Evolutionary conservation across 2,329 filamentous ascomycete genomes (phyloP), one percentile per base, ranked within the genome.

Genomic region (Huntiella savannae): DNA sequence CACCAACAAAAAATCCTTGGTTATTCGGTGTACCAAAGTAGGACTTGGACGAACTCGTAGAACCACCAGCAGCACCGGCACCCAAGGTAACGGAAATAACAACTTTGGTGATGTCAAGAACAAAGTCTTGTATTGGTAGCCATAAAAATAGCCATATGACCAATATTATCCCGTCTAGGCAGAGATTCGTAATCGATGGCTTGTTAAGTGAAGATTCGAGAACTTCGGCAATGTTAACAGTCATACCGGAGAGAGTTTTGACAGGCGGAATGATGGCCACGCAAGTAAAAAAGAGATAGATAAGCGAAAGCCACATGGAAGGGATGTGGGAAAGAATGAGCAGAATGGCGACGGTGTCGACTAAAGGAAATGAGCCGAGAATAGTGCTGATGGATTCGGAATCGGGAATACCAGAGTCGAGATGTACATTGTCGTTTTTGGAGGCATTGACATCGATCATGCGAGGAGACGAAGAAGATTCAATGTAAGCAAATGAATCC

Each of bases 301-400:
- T 84, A 60, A 85, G 70, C 52, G 86, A 88, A 56, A 95, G 72
- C 49, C 88, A 78, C 56, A 88, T 79, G 16, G 87, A 84, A 28
- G 88, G 87, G 7, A 95, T 76, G 59, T 93, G 87, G 63, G 95
- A 82, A 54, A 96, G 75, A 56, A 95, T 82, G 63, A 95, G 94
- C 60, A 96, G 77, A 57, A 96, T 94, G 59, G 88, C 86, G 63
- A 95, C 84, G 51, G 88, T 94, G 65, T 96, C 88, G 65, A 85
- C 82, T 58, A 94, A 77, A 46, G 88, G 88, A 56, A 87, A 88
- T 45, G 86, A 85, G 56, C 77, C 78, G 59, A 96, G 75, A 55
- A 96, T 88, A 47, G 86, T 94, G 54, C 83, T 74, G 52, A 82
- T 80, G 53, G 92, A 69, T 55, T 82, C 78, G 15, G 8, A 17